These are phyloP conservation scores for Triticum turgidum DNA, from an alignment of 176 grass and related monocot genomes.

Conservation along the genomic window DNA sequence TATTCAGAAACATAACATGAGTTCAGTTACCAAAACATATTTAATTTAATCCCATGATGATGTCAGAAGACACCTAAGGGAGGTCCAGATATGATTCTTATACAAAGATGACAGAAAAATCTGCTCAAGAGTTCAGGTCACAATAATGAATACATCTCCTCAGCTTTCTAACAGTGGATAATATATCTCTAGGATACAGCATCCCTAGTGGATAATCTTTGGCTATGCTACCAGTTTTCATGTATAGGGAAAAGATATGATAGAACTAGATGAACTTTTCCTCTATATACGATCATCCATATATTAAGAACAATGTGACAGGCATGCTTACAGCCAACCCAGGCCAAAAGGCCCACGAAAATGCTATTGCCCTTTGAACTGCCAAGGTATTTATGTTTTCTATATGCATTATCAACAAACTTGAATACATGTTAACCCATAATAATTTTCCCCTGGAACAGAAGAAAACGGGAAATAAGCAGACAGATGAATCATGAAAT, in stretches of 20 bases:
- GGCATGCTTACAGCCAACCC: slow-evolving; percentile 1
- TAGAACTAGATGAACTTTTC: not conserved
- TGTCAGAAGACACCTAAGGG: not conserved
- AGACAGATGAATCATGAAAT: not conserved
- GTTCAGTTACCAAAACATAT: not conserved
- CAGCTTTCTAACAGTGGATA: not conserved
- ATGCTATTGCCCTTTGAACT: not conserved
- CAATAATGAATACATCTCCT: not conserved
- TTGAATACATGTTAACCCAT: not conserved
- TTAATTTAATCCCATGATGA: not conserved
- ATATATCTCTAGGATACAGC: not conserved
- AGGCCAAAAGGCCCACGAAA: not conserved
- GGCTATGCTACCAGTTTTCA: not conserved
- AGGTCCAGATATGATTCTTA: not conserved
- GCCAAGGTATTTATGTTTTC: not conserved
- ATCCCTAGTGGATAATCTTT: not conserved
- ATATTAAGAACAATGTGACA: not conserved
- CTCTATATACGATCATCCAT: not conserved
- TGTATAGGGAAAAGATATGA: not conserved
- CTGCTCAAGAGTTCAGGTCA: not conserved
- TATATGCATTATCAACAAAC: not conserved
- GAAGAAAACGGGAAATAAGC: not conserved
- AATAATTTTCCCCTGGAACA: not conserved
- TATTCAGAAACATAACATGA: not conserved
- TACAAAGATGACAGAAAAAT: not conserved